phyloP scores from a whole-genome alignment of 164 flowering plant genomes.

The Warburgia ugandensis region DNA sequence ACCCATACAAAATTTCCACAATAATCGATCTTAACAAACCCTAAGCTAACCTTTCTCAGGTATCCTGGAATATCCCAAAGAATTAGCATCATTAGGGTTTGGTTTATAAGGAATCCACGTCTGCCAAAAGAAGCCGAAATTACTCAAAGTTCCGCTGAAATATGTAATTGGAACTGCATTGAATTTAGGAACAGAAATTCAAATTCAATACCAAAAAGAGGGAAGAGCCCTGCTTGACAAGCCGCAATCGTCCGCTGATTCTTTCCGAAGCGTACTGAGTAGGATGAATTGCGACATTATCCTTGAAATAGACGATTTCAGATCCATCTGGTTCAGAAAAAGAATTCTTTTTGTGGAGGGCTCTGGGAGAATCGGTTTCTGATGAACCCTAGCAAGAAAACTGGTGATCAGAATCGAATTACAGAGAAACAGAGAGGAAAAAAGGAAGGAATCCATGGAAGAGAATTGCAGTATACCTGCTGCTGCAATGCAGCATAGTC shows the following conservation, averaged over 20 bases:
- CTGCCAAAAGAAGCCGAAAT: constrained; percentile 25
- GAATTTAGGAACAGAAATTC: too few species aligned
- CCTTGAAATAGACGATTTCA: constrained; percentile 71
- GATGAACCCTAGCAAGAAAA: constrained; percentile 16
- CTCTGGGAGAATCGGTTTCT: constrained; percentile 33
- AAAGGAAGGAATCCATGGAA: too few species aligned
- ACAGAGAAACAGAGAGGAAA: not conserved
- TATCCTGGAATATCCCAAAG: constrained; percentile 47
- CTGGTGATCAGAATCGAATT: too few species aligned
- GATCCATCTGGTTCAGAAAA: constrained; percentile 51
- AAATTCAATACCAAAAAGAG: constrained; percentile 57
- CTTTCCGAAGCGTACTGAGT: constrained; percentile 86
- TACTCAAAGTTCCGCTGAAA: not conserved
- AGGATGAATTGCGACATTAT: constrained; percentile 94
- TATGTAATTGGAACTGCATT: too few species aligned
- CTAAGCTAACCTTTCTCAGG: constrained; percentile 75
- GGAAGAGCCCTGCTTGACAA: constrained; percentile 68
- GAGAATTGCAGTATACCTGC: too few species aligned
- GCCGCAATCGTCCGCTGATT: constrained; percentile 82
- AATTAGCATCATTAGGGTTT: constrained; percentile 8
- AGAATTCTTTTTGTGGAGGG: constrained; percentile 42
- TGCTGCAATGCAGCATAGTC: constrained; percentile 90
- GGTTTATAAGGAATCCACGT: constrained; percentile 91
- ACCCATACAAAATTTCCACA: not conserved
- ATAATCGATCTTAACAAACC: not conserved